Base-by-base conservation (phyloP, 208 protist genomes). In the Trypanosoma avium region DNA sequence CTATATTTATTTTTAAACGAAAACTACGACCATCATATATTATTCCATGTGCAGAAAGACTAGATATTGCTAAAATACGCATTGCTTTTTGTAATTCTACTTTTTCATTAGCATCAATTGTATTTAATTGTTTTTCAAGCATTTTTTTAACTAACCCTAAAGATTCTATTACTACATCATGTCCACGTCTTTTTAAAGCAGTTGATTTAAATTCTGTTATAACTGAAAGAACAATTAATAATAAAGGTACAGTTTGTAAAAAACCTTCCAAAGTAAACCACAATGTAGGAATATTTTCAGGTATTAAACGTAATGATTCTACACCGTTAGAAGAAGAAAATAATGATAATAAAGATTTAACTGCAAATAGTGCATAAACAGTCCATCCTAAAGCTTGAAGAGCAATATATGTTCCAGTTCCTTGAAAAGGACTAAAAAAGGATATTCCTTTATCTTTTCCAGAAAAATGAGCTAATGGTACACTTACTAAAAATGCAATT, bases 361-460 rank as follows among this genome's bases (percentile, higher is more conserved):
- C 63, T 15, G 79, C 30, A 48, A 77, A 81, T 8, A 74, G 52
- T 4, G 82, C 69, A 69, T 92, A 90, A 9, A 80, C 15, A 50
- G 67, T 75, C 86, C 89, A 95, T 26, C 85, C 86, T 9, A 92
- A 61, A 52, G 81, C 73, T 65, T 95, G 85, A 58, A 92, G 50
- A 2, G 84, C 89, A 2, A 91, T 72, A 53, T 86, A 92, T 21
- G 57, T 76, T 33, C 81, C 74, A 49, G 68, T 85, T 22, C 85
- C 83, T 24, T 61, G 54, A 71, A 92, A 92, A 15, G 81, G 88
- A 35, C 70, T 47, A 40, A 88, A 82, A 6, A 86, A 55, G 4
- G 48, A 59, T 42, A 92, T 79, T 32, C 82, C 88, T 48, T 90
- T 79, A 60, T 84, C 77, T n/a, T 26, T 66, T 4, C 67, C 82